Evolutionary conservation across 129 eudicot species (phyloP), one percentile per base, ranked within the genome.

Genomic region (Ambrosia trifida): DNA sequence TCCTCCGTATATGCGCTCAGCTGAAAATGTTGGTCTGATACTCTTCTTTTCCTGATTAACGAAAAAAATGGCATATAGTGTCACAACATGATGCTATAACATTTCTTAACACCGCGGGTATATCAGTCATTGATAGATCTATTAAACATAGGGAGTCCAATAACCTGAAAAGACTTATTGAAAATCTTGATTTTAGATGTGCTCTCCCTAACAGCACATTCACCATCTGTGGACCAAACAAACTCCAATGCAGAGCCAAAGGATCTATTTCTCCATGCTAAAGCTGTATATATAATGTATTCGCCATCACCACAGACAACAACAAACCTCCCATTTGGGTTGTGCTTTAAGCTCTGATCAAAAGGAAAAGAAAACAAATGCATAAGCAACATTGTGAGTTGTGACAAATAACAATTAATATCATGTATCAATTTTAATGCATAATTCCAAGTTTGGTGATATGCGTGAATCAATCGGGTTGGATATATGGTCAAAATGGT

Each of bases 291-390:
- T 72, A 89, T 94, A 56, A 89, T 89, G 83, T 89, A 94, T 68
- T 94, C 98, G 76, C 98, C 98, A 79, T 94, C 98, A 58, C 98
- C 98, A 62, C 97, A 89, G 47, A 88, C 98, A 56, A 94, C 98
- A 66, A 89, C 98, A 64, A 94, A 94, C 85, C 98, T 85, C 82
- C 98, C 98, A 82, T 89, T 94, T 56, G 98, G 96, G 54, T 94
- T 94, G 81, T 94, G 98, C 91, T 87, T 94, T 76, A 94, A 85
- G 80, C 83, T 87, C 98, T 94, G 89, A 69, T 63, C 1, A 17
- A 20, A 33, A 50, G 59, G 30, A 9, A 76, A 67, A 12, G 46
- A 44, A 20, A 62, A 79, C 16, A 79, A 79, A 38, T 38, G 54
- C 12, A 60, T 30, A 30, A 35, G 18, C 64, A 77, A 50, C 70